Evolutionary conservation across 2,329 filamentous ascomycete genomes (phyloP).

Genomic region (Didymella keratinophila): DNA sequence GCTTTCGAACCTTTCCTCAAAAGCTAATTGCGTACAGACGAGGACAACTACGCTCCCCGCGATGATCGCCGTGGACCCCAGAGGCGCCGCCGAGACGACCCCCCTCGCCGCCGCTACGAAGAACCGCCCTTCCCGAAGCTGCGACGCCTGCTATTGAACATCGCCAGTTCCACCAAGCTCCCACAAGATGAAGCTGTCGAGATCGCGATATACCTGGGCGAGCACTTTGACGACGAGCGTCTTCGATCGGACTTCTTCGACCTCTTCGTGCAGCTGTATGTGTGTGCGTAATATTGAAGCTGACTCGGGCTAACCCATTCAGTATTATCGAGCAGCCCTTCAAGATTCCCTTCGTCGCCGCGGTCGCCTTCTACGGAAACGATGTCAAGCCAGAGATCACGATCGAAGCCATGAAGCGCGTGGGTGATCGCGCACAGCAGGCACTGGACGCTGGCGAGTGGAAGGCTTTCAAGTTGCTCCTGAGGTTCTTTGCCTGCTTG

Average conservation of each 20-base stretch:
- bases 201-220: conserved; percentile 70
- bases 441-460: conserved; percentile 78
- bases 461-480: conserved; percentile 87
- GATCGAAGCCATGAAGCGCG: conserved; percentile 71
- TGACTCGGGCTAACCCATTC: conserved; percentile 24
- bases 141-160: conserved; percentile 46
- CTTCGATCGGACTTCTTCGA: conserved; percentile 76
- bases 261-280: conserved; percentile 76
- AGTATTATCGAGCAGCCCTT: conserved; percentile 87
- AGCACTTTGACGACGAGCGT: conserved; percentile 80
- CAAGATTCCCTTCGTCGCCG: conserved; percentile 95
- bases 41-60: conserved; percentile 38
- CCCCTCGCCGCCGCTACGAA: conserved; percentile 46
- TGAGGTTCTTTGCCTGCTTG: conserved; percentile 89
- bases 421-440: conserved; percentile 68
- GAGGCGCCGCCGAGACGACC: conserved; percentile 42
- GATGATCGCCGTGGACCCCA: conserved; percentile 44
- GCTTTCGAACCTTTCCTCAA: not conserved
- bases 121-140: conserved; percentile 47
- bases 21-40: conserved; percentile 30
- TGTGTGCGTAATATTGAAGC: not conserved
- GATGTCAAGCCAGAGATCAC: conserved; percentile 77
- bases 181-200: conserved; percentile 49
- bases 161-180: conserved; percentile 50
- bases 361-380: conserved; percentile 82